Conservation (phyloP, 768 basidiomycete genomes). For the Naganishia randhawae region DNA sequence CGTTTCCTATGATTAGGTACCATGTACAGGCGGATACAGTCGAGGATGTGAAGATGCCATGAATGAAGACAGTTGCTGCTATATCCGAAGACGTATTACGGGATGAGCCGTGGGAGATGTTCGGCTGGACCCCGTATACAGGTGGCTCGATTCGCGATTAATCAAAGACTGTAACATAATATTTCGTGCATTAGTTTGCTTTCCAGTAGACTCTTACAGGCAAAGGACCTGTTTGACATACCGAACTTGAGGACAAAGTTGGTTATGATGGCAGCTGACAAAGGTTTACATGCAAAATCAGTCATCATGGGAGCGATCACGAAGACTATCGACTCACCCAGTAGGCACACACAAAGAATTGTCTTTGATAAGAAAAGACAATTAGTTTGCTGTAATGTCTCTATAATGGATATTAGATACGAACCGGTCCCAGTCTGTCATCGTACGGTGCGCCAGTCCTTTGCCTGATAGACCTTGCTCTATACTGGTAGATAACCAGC, state of each 20-base stretch:
- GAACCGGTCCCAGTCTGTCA: slow-evolving; percentile 86
- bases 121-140: too few relatives aligned
- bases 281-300: not conserved
- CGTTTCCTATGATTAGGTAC: not conserved
- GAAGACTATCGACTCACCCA: slow-evolving; percentile 26
- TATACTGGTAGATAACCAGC: slow-evolving; percentile 91
- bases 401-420: slow-evolving; percentile 50
- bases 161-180: not conserved
- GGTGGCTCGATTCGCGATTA: not conserved
- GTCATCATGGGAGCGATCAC: not conserved
- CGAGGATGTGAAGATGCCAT: not conserved
- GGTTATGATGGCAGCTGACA: slow-evolving; percentile 41
- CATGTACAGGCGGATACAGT: not conserved
- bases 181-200: not conserved
- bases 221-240: not conserved
- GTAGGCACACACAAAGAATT: slow-evolving; percentile 43
- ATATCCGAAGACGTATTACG: not conserved
- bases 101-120: not conserved
- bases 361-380: slow-evolving; percentile 27
- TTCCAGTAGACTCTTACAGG: not conserved
- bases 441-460: slow-evolving; percentile 95
- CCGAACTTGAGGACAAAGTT: slow-evolving; percentile 50
- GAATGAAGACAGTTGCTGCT: not conserved
- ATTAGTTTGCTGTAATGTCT: not conserved
- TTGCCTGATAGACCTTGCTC: slow-evolving; percentile 83